phyloP scores from a whole-genome alignment of 805 yeast genomes.

The Spathaspora sp. region DNA sequence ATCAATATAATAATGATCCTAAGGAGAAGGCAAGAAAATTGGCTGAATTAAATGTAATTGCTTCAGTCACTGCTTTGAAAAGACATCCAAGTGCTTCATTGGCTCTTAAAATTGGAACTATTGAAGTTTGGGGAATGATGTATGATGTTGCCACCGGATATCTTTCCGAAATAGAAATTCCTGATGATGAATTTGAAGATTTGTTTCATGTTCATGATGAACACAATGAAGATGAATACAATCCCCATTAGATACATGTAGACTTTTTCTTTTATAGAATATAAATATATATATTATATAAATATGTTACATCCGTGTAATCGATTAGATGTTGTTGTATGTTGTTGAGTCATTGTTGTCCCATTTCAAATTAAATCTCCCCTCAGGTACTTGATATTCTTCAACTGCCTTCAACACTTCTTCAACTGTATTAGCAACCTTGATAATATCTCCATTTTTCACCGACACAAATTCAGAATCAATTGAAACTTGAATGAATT shows the following conservation, averaged over 20 bases:
- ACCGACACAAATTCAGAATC: slow-evolving; percentile 63
- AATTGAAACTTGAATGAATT: slow-evolving; percentile 58
- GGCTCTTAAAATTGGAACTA: slow-evolving; percentile 57
- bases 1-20: slow-evolving; percentile 43
- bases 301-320: background rate
- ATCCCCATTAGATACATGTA: slow-evolving; percentile 5
- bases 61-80: slow-evolving; percentile 65
- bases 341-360: slow-evolving; percentile 14
- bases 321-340: slow-evolving; percentile 4
- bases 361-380: slow-evolving; percentile 75
- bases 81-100: slow-evolving; percentile 64
- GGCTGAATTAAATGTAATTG: slow-evolving; percentile 71
- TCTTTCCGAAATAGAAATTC: slow-evolving; percentile 39
- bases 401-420: slow-evolving; percentile 65
- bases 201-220: slow-evolving; percentile 37
- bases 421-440: slow-evolving; percentile 63
- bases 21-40: slow-evolving; percentile 55
- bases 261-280: background rate
- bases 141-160: slow-evolving; percentile 81
- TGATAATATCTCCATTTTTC: slow-evolving; percentile 64
- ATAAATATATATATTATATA: background rate
- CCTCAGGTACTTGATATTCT: slow-evolving; percentile 63
- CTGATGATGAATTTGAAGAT: slow-evolving; percentile 42
- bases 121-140: slow-evolving; percentile 79
- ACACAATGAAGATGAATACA: slow-evolving; percentile 6